These are phyloP conservation scores for Dysphania ambrosioides DNA, from an alignment of 148 eudicot genomes.

Conservation along the genomic window DNA sequence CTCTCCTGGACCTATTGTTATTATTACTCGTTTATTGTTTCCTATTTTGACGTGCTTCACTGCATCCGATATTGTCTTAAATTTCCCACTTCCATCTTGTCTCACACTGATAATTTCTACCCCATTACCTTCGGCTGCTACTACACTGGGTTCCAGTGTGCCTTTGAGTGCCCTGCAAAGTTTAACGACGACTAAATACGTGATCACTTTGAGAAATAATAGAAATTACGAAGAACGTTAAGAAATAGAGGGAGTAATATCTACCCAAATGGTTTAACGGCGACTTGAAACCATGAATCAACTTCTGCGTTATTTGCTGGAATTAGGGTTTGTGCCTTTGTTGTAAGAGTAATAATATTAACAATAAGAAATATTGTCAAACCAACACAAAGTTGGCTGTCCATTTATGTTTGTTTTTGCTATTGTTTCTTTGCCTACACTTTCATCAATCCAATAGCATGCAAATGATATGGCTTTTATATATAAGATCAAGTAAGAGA, in stretches of 20 bases:
- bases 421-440: no score
- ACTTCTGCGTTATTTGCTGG: constrained; percentile 33
- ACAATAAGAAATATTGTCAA: not conserved
- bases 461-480: no score
- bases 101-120: constrained; percentile 35
- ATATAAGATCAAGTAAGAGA: no score
- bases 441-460: no score
- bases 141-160: constrained; percentile 41
- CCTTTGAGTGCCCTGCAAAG: constrained; percentile 26
- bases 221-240: no score
- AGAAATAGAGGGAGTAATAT: no score
- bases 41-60: constrained; percentile 40
- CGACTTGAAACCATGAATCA: constrained; percentile 35
- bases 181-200: no score
- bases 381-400: not conserved
- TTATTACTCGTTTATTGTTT: constrained; percentile 43
- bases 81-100: constrained; percentile 50
- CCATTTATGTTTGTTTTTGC: constrained; percentile 3
- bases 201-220: no score
- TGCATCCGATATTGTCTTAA: constrained; percentile 54
- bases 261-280: constrained; percentile 17
- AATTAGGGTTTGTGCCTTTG: constrained; percentile 19
- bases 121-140: constrained; percentile 38
- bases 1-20: constrained; percentile 51
- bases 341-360: not conserved